Conservation (phyloP, 148 eudicot genomes). For the Gaultheria prostrata region DNA sequence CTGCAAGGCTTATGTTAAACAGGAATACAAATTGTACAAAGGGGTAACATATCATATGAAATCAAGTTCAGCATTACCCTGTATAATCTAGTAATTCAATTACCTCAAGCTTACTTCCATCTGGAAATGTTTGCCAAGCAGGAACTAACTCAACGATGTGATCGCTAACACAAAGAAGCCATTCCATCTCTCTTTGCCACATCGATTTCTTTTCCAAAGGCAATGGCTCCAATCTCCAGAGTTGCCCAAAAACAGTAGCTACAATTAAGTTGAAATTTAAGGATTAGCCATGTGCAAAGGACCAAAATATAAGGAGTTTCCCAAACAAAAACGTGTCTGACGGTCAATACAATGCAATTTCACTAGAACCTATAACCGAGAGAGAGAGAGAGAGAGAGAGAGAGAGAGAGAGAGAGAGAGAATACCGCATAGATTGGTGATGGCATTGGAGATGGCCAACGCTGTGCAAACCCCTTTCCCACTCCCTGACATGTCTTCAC, state of each 20-base stretch:
- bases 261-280: neutral
- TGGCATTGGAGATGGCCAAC: conserved; percentile 85
- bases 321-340: neutral
- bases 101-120: conserved; percentile 95
- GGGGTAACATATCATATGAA: neutral
- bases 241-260: conserved; percentile 89
- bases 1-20: neutral
- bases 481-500: conserved; percentile 98
- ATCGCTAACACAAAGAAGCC: conserved; percentile 83
- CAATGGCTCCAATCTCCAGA: conserved; percentile 94
- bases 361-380: neutral
- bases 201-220: conserved; percentile 70
- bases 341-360: neutral
- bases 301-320: neutral
- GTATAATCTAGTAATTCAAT: neutral
- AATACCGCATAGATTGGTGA: conserved; percentile 87
- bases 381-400: neutral
- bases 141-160: conserved; percentile 91
- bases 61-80: neutral
- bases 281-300: neutral
- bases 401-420: neutral
- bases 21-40: neutral
- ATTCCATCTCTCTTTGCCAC: conserved; percentile 98
- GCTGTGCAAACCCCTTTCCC: conserved; percentile 92
- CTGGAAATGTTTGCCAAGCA: conserved; percentile 85